Percentiles rank a stretch among this genome's conserved stretches.
Conservation (phyloP, 1,139 yeast species). For the Blastobotrys persicus region DNA sequence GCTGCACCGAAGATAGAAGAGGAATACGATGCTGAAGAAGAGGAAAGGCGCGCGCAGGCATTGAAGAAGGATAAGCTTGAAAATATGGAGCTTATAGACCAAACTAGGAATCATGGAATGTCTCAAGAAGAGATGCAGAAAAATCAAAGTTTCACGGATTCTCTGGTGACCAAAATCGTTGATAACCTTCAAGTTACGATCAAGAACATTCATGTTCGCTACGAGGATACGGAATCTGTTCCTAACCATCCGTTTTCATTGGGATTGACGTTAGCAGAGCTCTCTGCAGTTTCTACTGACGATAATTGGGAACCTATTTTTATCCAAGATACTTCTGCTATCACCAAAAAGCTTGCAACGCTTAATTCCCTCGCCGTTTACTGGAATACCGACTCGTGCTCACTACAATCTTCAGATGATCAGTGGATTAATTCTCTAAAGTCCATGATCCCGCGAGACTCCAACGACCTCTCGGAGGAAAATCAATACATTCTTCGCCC, state of each 20-base stretch:
- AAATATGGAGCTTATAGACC: conserved; percentile 58
- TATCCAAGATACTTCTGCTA: conserved; percentile 63
- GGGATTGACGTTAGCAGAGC: conserved; percentile 78
- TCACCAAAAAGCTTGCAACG: conserved; percentile 75
- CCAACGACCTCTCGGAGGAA: conserved; percentile 28
- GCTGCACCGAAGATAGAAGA: conserved; percentile 67
- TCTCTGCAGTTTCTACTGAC: conserved; percentile 90
- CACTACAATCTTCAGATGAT: conserved; percentile 33
- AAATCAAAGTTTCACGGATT: conserved; percentile 82
- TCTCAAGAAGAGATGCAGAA: conserved; percentile 47
- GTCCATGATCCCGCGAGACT: conserved; percentile 34
- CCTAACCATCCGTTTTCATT: conserved; percentile 68
- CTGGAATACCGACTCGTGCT: conserved; percentile 71
- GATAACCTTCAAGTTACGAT: conserved; percentile 94
- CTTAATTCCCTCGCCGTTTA: conserved; percentile 75
- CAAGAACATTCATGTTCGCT: conserved; percentile 84
- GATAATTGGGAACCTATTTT: conserved; percentile 83
- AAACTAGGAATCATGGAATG: conserved; percentile 34
- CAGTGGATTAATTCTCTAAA: conserved; percentile 31
- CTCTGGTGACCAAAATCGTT: conserved; percentile 80
- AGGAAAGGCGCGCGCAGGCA: conserved; percentile 57
- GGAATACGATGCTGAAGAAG: conserved; percentile 61
- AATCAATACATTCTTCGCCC: conserved; percentile 78
- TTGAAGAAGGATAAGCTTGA: conserved; percentile 67
- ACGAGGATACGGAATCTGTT: conserved; percentile 64